Base-by-base conservation (phyloP, 208 protist species). In the Tritrichomonas foetus region DNA sequence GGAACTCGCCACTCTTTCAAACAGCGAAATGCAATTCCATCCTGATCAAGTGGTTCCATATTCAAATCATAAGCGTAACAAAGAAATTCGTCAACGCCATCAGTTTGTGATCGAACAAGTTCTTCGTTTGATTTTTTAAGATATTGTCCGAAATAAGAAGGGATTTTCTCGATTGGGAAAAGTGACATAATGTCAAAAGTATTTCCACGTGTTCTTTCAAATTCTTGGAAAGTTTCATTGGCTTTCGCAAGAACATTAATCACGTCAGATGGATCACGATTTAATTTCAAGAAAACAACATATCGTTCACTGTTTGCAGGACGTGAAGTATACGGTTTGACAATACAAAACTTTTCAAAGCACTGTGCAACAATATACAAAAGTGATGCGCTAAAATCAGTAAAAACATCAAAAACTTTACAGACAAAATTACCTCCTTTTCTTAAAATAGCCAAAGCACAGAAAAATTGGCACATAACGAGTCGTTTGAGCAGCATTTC, bases 271-370 rank as follows among this genome's bases (percentile, higher is more conserved):
- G 78, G 78, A 33, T 53, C 16, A n/a, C 8, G 0, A 1, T 89
- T 47, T 50, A 89, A 57, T 39, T 47, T 47, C 0, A 89, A 36
- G n/a, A 44, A 25, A 33, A 89, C 47, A 61, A 53, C 41, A 16
- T 89, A 93, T 14, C 89, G 30, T 66, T 93, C 89, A 22, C 13
- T 49, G 47, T 93, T 93, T 13, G 89, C 89, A 49, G 89, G 89
- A 44, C 89, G 36, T n/a, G 89, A 93, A n/a, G 50, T 64, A 27
- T 93, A 72, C 11, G 89, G 89, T 27, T 93, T 93, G 55, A 93
- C 41, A 49, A 93, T 64, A 47, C 55, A 64, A 49, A 93, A 72
- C 39, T 27, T 66, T 30, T 93, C 55, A 33, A 93, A 93, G 47
- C 57, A 93, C 14, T 72, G 50, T 30, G 55, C 55, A 47, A 93